Evolutionary conservation across 2,329 filamentous ascomycete genomes (phyloP), one percentile per base, ranked within the genome.

Genomic region (Aureobasidium sp.): DNA sequence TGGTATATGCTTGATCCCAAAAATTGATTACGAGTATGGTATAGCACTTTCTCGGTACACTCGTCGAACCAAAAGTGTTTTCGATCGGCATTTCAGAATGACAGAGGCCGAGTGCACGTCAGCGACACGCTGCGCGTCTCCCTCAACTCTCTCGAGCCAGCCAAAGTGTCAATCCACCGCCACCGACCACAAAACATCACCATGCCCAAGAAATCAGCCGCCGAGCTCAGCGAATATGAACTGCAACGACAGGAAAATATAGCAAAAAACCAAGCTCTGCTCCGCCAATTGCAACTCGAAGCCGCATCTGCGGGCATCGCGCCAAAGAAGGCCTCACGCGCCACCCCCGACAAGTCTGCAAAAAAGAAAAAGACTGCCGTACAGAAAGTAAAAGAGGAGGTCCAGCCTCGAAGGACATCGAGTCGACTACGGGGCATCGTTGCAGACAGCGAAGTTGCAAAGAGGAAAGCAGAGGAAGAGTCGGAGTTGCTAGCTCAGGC

Each of bases 161-260:
- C 23, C 23, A 46, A 46, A 46, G 43, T 46, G 23, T 5, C 43
- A 46, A 46, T n/a, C 23, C n/a, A 29, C 13, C 57, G 46, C 1
- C 40, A 35, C 6, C 62, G 65, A 43, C 37, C n/a, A 62, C 60
- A 45, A 62, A 40, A 54, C 61, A 23, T 43, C 42, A 49, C 5
- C 17, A 71, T 75, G 74, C 71, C 72, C 40, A 65, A 64, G 63
- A 67, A 60, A 61, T 54, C 64, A 62, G 71, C 80, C 67, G 43
- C 43, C 21, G 82, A 82, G 37, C 77, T 95, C 67, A 95, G 89
- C 73, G 89, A 90, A 40, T 96, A 95, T 73, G 92, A 96, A 78
- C 85, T 86, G 67, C 85, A 89, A 66, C 82, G 92, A 0, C 82
- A 90, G 17, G 90, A 91, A 63, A 96, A 96, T 66, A 95, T 95